Evolutionary conservation across 805 yeast genomes (phyloP), one percentile per base, ranked within the genome.

Genomic region (Vanderwaltozyma yarrowii): DNA sequence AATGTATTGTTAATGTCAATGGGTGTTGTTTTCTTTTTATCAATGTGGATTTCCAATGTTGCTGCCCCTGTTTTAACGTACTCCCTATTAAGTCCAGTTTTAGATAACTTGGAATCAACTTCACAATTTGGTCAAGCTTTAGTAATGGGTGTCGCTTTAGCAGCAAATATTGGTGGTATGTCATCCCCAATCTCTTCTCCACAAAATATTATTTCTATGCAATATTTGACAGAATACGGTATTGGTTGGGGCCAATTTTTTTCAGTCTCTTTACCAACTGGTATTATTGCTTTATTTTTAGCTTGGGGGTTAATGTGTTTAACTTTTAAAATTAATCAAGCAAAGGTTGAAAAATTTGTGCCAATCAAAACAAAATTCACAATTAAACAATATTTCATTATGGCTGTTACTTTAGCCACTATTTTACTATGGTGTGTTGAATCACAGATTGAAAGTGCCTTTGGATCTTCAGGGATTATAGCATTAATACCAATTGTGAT

Each of bases 121-220:
- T 75, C 87, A 14, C 78, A 80, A 11, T 83, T 87, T 52, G 84
- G 86, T 3, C 78, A 84, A 56, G 87, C 95, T 0, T 67, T 89
- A 47, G 78, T 89, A 35, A 66, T 89, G 39, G 96, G 96, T 38
- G 81, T 89, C 45, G 96, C 97, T 0, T 67, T 89, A 36, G 83
- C 96, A 3, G 84, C 95, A 20, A 84, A 89, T 56, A 68, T 89
- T 40, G 96, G 95, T 19, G 97, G 97, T 52, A 87, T 88, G 94
- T 80, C 95, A 0, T 85, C 95, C 15, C 97, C 97, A 10, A 89
- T 89, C 51, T 85, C 96, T 1, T 85, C 95, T 3, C 97, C 97
- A 2, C 97, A 89, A 60, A 89, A 89, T 58, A 83, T 89, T 45
- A 79, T 89, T 46, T 96, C 96, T 0, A 70, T 89, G 59, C 80